phyloP scores from a whole-genome alignment of 2,329 filamentous ascomycete species.

The Lasiodiplodia citricola region DNA sequence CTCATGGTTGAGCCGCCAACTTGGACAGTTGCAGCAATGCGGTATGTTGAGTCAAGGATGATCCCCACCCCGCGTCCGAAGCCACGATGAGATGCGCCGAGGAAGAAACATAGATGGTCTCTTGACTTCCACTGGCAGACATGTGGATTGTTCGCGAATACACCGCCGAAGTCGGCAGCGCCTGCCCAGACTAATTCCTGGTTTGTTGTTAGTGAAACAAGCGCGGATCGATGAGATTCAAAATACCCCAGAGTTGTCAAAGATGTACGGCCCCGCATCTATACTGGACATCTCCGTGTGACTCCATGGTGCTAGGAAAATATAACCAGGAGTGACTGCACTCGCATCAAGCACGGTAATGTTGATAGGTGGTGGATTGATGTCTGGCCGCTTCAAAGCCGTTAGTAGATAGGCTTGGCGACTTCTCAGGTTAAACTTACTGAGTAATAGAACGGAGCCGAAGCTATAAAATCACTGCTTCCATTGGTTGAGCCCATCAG shows the following conservation, averaged over 20 bases:
- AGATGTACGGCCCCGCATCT: not conserved
- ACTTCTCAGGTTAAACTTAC: not conserved
- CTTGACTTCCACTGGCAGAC: not conserved
- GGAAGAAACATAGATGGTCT: slow-evolving; percentile 3
- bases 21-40: not conserved
- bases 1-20: not conserved
- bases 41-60: not conserved
- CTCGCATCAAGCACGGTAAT: not conserved
- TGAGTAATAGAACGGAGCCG: not conserved
- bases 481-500: not conserved
- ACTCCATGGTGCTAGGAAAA: not conserved
- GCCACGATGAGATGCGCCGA: not conserved
- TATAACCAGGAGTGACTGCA: not conserved
- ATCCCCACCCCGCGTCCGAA: not conserved
- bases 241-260: not conserved
- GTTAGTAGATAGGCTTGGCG: not conserved
- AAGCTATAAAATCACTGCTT: not conserved
- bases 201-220: not conserved
- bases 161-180: not conserved
- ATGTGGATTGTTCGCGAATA: not conserved
- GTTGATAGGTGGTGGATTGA: not conserved
- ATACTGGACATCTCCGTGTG: not conserved
- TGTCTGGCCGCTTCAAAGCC: not conserved
- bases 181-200: not conserved
- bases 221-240: rapidly evolving